Evolutionary conservation across 2,329 filamentous ascomycete genomes (phyloP).

Genomic region (Neopestalotiopsis rosae): DNA sequence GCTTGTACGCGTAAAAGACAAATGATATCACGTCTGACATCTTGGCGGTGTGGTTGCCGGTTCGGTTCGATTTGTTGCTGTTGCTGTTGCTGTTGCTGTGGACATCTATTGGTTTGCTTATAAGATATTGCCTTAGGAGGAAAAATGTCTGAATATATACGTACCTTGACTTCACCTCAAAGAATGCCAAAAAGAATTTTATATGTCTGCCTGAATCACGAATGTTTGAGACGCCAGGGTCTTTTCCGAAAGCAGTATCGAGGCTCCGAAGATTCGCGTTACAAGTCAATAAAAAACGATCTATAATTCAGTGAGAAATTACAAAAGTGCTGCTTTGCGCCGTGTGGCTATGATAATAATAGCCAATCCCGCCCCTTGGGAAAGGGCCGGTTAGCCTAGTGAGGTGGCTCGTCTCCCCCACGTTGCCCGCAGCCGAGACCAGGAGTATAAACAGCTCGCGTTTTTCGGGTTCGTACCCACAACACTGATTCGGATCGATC

Average conservation of each 20-base stretch:
- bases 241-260: not conserved
- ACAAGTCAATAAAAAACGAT: not conserved
- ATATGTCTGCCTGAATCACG: not conserved
- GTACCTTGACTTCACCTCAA: not conserved
- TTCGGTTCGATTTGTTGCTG: too few relatives aligned
- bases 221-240: not conserved
- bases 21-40: conserved; percentile 8
- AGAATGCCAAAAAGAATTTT: not conserved
- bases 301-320: not conserved
- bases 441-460: conserved; percentile 1
- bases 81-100: too few relatives aligned
- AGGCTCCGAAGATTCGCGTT: not conserved
- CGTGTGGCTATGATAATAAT: not conserved
- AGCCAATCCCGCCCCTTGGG: not conserved
- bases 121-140: not conserved
- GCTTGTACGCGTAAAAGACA: conserved; percentile 18
- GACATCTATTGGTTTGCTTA: not conserved
- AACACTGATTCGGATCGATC: not conserved
- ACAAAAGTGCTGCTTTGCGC: not conserved
- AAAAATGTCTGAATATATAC: not conserved
- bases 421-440: not conserved
- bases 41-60: not conserved
- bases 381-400: not conserved
- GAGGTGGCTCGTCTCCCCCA: not conserved
- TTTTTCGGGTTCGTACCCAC: not conserved